A percentile compares a stretch with the other conserved stretches of the same genome.
Conservation (phyloP, 2,329 filamentous ascomycete genomes). For the Acephala macrosclerotiorum region DNA sequence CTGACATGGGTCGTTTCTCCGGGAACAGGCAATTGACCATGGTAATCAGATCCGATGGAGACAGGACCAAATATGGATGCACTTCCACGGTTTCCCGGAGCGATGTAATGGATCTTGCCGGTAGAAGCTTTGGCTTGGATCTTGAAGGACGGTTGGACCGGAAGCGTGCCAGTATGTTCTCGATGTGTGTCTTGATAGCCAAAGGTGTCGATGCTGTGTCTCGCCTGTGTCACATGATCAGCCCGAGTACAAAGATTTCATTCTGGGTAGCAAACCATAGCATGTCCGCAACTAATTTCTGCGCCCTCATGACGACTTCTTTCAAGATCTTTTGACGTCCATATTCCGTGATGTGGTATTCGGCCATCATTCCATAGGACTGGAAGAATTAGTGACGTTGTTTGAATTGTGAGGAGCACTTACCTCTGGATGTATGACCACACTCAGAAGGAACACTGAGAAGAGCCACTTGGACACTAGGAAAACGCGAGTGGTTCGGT, state of each 20-base stretch:
- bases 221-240: conserved; percentile 47
- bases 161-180: conserved; percentile 74
- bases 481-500: conserved; percentile 80
- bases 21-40: conserved; percentile 87
- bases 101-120: conserved; percentile 75
- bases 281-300: conserved; percentile 81
- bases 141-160: conserved; percentile 49
- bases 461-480: conserved; percentile 94
- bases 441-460: conserved; percentile 82
- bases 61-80: conserved; percentile 81
- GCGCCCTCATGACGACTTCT: conserved; percentile 81
- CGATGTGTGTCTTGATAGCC: conserved; percentile 71
- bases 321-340: conserved; percentile 82
- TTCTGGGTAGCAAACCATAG: conserved; percentile 54
- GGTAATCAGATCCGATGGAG: conserved; percentile 79
- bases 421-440: conserved; percentile 89
- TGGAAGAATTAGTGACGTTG: conserved; percentile 35
- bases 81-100: conserved; percentile 79
- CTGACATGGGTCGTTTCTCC: conserved; percentile 70
- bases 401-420: conserved; percentile 30
- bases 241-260: conserved; percentile 13
- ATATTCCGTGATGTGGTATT: conserved; percentile 92
- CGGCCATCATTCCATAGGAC: conserved; percentile 75
- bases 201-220: conserved; percentile 69
- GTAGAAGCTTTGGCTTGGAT: conserved; percentile 65